Conservation (phyloP, 1,284 basidiomycete genomes). For the Coniferiporia sulphurascens region DNA sequence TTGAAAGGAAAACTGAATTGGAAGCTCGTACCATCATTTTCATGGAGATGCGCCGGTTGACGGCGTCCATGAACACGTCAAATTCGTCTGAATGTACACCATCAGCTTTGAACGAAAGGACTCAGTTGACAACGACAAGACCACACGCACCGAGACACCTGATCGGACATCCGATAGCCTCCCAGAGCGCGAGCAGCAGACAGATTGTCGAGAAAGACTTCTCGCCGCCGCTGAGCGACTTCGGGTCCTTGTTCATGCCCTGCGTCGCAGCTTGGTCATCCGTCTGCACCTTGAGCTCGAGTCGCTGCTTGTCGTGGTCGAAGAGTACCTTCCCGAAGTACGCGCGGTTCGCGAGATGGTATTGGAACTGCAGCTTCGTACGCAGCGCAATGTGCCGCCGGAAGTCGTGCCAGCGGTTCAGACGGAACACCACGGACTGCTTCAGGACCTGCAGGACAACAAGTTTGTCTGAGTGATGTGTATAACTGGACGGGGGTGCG, state of each 20-base stretch:
- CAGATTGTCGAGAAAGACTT: slow-evolving; percentile 98
- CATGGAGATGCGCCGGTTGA: slow-evolving; percentile 88
- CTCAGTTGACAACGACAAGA: slow-evolving; percentile 15
- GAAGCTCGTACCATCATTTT: slow-evolving; percentile 74
- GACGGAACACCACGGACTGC: slow-evolving; percentile 59
- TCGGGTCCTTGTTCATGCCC: slow-evolving; percentile 68
- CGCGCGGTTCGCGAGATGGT: slow-evolving; percentile 79
- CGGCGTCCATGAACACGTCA: slow-evolving; percentile 95
- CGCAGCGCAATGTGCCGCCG: slow-evolving; percentile 81
- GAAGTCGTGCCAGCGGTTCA: slow-evolving; percentile 82
- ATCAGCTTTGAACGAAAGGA: slow-evolving; percentile 9
- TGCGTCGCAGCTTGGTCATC: slow-evolving; percentile 69
- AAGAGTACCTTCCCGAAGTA: slow-evolving; percentile 85
- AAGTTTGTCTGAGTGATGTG: neutral
- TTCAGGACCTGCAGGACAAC: slow-evolving; percentile 46
- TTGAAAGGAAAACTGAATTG: neutral
- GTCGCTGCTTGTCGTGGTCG: slow-evolving; percentile 65
- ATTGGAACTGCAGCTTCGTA: slow-evolving; percentile 79
- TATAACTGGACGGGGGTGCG: neutral
- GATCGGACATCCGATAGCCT: slow-evolving; percentile 89
- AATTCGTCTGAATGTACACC: slow-evolving; percentile 62
- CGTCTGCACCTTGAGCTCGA: slow-evolving; percentile 76
- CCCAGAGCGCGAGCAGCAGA: slow-evolving; percentile 90
- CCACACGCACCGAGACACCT: slow-evolving; percentile 77
- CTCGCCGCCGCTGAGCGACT: slow-evolving; percentile 87